Evolutionary conservation across 202 grass and related monocot genomes (phyloP).

Genomic region (Musa balbisiana): DNA sequence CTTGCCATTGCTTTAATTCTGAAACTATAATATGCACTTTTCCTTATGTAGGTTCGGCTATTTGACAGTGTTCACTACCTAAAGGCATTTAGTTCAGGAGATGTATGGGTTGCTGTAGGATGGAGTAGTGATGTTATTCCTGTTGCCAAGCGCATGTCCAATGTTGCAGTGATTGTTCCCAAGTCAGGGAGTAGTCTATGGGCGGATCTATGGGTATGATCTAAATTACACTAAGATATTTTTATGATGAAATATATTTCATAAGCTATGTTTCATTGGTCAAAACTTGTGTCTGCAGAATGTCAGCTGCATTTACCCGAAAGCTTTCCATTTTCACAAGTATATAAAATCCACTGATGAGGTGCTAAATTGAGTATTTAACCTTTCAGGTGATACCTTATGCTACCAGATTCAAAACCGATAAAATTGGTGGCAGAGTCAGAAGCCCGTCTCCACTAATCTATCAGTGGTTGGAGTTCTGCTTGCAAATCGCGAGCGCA

Average conservation of each 20-base stretch:
- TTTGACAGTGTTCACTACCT: constrained; percentile 86
- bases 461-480: constrained; percentile 90
- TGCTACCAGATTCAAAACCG: constrained; percentile 47
- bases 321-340: background rate
- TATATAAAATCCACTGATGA: background rate
- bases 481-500: constrained; percentile 56
- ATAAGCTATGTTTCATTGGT: no score
- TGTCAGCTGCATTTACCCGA: background rate
- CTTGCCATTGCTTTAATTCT: background rate
- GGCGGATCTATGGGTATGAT: constrained; percentile 79
- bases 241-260: background rate
- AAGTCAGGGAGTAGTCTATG: constrained; percentile 86
- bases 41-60: constrained; percentile 48
- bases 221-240: background rate
- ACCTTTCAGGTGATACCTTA: constrained; percentile 50
- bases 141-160: constrained; percentile 79
- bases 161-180: constrained; percentile 74
- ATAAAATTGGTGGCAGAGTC: constrained; percentile 62
- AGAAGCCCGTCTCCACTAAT: constrained; percentile 76
- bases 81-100: constrained; percentile 74
- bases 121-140: constrained; percentile 87
- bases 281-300: background rate
- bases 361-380: background rate
- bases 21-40: background rate
- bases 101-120: constrained; percentile 89